Evolutionary conservation across 2,329 filamentous ascomycete genomes (phyloP), one percentile per base, ranked within the genome.

Genomic region (Talaromyces sp.): DNA sequence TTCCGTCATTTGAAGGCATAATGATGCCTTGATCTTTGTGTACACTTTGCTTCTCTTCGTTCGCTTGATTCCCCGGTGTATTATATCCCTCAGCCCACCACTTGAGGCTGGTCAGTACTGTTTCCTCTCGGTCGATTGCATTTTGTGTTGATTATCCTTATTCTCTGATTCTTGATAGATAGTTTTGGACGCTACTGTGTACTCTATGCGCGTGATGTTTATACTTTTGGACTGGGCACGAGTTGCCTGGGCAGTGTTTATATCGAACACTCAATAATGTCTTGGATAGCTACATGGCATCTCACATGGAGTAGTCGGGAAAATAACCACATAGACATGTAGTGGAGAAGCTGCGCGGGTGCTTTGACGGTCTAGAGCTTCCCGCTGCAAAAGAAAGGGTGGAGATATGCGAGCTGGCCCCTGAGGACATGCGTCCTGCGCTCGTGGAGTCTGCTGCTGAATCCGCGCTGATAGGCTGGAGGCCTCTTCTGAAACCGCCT

Each of bases 31-130:
- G 49, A 39, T 49, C 43, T 59, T 45, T 41, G 22, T 62, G 63
- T 58, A 62, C 59, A 57, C 43, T 58, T 45, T 43, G 25, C 5
- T 45, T 59, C 56, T 59, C 62, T 62, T 19, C 62, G 33, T 58
- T 66, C 37, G 35, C 64, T 61, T 66, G 64, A 62, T 62, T 61
- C 58, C 63, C 63, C 59, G 63, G 60, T 66, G 64, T 65, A 50
- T 61, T 59, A 56, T 57, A 59, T 33, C 19, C 47, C 47, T 17
- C 47, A 45, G 37, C 41, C 37, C 45, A 43, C 47, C 17, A 41
- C 19, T 33, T 52, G 59, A 41, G 60, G 60, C 47, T 54, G 60
- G 60, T 33, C 47, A 31, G 60, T 52, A 62, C 41, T 57, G 35
- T 54, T 56, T 57, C 50, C 57, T 63, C 61, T 63, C 61, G 61